Base-by-base conservation (phyloP, 208 protist genomes). In the Leishmania braziliensis region DNA sequence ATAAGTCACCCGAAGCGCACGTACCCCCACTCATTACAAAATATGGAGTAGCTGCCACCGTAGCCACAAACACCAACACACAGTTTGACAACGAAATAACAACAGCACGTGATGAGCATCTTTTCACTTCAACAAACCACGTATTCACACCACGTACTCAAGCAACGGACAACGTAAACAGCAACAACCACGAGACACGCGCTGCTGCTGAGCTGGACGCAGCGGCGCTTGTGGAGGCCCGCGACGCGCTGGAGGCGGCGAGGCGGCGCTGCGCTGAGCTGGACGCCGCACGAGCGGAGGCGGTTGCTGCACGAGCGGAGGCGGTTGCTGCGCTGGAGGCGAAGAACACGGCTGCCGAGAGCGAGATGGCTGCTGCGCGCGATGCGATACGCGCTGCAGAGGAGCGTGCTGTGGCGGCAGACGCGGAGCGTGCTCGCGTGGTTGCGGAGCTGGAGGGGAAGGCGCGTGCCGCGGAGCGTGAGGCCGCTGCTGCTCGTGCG, bases 261-360 rank as follows among this genome's bases (percentile, higher is more conserved):
- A 18, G 29, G 56, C 33, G 54, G 60, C 53, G 75, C 26, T 78
- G 75, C 60, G 75, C 75, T 4, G 75, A 72, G 46, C 75, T 79
- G 3, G 62, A 51, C 9, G 46, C 63, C 4, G 48, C 46, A 1
- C 63, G 14, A 26, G 39, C 58, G 2, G 56, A 69, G 5, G 58
- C 58, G 2, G 75, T 60, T n/a, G 74, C 74, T 9, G 73, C 26
- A 5, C 36, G 23, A n/a, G 65, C 14, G 65, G 65, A 9, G 60
- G 54, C 26, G 54, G 54, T 58, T n/a, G 54, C 78, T 36, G 50
- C 26, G 29, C 82, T 86, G 58, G 75, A 46, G 20, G 82, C 80
- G 78, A 63, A 75, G 71, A 74, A 29, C 43, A 62, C 43, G n/a
- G 82, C 78, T 29, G 29, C 65, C 51, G 69, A 77, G 56, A 72